A percentile compares a stretch with the other conserved stretches of the same genome.
phyloP scores from a whole-genome alignment of 225 moss, liverwort and hornwort species.

The Thuidium tamariscinum region DNA sequence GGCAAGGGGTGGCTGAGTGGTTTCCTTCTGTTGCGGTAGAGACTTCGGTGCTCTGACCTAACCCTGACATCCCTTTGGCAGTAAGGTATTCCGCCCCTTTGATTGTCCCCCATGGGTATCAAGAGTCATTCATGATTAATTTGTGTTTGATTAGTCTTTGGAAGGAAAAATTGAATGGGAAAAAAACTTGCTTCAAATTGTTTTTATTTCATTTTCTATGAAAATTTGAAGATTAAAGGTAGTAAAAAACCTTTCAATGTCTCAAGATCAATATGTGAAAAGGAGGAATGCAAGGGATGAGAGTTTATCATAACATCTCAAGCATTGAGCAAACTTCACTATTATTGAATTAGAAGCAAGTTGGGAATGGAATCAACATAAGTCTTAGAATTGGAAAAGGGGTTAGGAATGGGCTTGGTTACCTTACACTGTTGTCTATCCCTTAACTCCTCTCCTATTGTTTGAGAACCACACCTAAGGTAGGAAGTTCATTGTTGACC shows the following conservation, averaged over 20 bases:
- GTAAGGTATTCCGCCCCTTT: background rate
- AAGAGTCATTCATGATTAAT: background rate
- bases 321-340: fast-evolving
- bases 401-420: fast-evolving
- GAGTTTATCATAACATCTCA: background rate
- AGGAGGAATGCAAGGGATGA: fast-evolving
- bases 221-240: background rate
- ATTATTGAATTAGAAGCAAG: background rate
- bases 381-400: fast-evolving
- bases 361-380: too few species aligned
- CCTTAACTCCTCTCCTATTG: background rate
- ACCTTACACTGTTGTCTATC: fast-evolving
- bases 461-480: fast-evolving
- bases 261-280: fast-evolving
- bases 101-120: background rate
- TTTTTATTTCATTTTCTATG: background rate
- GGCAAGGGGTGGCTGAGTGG: background rate
- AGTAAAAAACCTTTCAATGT: background rate
- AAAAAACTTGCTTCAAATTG: background rate
- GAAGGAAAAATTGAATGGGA: fast-evolving
- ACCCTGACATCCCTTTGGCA: background rate
- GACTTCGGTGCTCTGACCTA: background rate
- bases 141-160: background rate
- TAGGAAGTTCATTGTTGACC: too few species aligned
- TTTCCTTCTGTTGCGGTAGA: background rate